Base-by-base conservation (phyloP, 208 protist species). In the Crithidia fasciculata region DNA sequence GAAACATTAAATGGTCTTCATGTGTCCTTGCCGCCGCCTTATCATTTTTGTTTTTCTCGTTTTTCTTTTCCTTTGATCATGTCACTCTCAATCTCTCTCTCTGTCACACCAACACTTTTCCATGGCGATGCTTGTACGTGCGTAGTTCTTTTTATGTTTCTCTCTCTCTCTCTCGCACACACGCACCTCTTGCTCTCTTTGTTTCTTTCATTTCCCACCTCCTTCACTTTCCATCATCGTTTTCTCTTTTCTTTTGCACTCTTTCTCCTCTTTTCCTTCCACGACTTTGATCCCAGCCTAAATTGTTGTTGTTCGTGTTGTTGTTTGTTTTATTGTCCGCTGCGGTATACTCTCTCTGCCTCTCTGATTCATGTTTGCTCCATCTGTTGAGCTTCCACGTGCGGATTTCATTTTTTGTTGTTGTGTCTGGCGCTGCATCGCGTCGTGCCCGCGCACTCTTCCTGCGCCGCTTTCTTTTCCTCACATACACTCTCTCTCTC, bases 141-240 rank as follows among this genome's bases (percentile, higher is more conserved):
- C n/a, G 7, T 53, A 58, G 9, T 28, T 28, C 15, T 68, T 19
- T 55, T 64, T 49, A 49, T 73, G 39, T 43, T 69, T 64, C 44
- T 36, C 47, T 55, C 28, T 64, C 44, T 36, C 47, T 55, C 28
- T 28, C 28, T 28, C 28, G 28, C 28, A 28, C 28, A 28, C 28
- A 28, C 28, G 36, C 54, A 28, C 9, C 47, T 5, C 71, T 69
- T 79, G 60, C 43, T 52, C 28, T 67, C 55, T 78, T 69, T 78
- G 60, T 52, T 60, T 71, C 56, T 50, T 67, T 78, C 52, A 9
- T 43, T 76, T 62, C 69, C 56, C 45, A 18, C 44, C 43, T 45
- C 43, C 47, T 63, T 3, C 18, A 50, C 12, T 36, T 10, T 18
- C 7, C 62, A 69, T 40, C 52, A 28, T 63, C n/a, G 28, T 28